These are phyloP conservation scores for Coix lacrymajobi DNA, from an alignment of 176 grass and related monocot genomes.

Conservation along the genomic window DNA sequence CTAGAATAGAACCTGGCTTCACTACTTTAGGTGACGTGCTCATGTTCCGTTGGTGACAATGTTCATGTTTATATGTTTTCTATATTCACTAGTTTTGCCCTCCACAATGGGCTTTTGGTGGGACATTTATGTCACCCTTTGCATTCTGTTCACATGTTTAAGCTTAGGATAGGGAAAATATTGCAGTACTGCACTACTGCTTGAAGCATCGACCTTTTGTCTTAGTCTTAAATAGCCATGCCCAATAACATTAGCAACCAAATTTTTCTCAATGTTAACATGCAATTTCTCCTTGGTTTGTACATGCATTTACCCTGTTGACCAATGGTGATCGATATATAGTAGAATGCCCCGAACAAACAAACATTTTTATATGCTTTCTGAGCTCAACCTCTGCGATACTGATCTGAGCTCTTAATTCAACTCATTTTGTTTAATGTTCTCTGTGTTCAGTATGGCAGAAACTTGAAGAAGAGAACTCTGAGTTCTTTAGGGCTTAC, in stretches of 20 bases:
- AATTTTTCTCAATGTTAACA: background rate
- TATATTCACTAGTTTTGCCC: slow-evolving; percentile 12
- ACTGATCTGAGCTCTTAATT: background rate
- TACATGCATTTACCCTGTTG: background rate
- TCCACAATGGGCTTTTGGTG: background rate
- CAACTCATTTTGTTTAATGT: slow-evolving; percentile 21
- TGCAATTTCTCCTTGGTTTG: background rate
- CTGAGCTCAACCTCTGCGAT: background rate
- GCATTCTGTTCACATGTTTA: background rate
- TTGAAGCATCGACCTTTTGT: background rate
- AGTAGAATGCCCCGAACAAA: background rate
- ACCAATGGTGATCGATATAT: background rate
- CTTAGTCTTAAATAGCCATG: background rate
- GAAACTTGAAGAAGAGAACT: slow-evolving; percentile 98
- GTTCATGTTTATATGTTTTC: background rate
- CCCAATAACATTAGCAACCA: background rate
- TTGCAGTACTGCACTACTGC: background rate
- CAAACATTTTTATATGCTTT: background rate
- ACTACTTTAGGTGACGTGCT: slow-evolving; percentile 73
- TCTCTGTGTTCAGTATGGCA: slow-evolving; percentile 86
- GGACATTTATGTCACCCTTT: background rate
- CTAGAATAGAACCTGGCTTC: slow-evolving; percentile 97
- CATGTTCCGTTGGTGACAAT: background rate
- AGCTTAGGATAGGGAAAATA: background rate
- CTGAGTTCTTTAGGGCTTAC: slow-evolving; percentile 93